Conservation (phyloP, 2,329 filamentous ascomycete genomes). For the Elsinoe ampelina region DNA sequence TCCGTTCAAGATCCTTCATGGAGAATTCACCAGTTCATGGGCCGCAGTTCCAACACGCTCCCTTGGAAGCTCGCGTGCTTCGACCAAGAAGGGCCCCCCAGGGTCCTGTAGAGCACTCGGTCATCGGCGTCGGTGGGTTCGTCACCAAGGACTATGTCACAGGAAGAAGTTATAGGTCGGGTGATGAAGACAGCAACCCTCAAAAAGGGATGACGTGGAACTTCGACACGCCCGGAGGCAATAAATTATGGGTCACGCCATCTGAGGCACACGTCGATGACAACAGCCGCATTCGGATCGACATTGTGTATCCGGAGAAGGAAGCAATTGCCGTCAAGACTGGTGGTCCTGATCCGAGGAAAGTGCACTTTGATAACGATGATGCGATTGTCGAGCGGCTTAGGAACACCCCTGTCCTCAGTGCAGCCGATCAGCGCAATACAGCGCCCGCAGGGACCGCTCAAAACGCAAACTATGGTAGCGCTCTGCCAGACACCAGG, state of each 20-base stretch:
- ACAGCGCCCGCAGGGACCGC: slow-evolving; percentile 15
- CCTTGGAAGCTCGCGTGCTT: slow-evolving; percentile 50
- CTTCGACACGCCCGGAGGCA: slow-evolving; percentile 39
- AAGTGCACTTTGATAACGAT: not conserved
- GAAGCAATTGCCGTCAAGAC: slow-evolving; percentile 27
- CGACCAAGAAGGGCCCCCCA: slow-evolving; percentile 34
- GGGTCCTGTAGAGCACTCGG: slow-evolving; percentile 26
- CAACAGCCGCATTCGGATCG: slow-evolving; percentile 35
- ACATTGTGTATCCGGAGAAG: slow-evolving; percentile 22
- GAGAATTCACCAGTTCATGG: slow-evolving; percentile 53
- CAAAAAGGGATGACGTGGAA: slow-evolving; percentile 32
- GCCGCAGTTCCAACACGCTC: slow-evolving; percentile 44
- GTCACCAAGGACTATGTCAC: slow-evolving; percentile 30
- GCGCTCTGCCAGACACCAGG: slow-evolving; percentile 20
- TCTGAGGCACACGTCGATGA: slow-evolving; percentile 38
- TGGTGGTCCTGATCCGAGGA: slow-evolving; percentile 12
- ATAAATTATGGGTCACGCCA: slow-evolving; percentile 44
- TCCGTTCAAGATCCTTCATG: slow-evolving; percentile 45
- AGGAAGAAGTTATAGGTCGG: slow-evolving; percentile 28
- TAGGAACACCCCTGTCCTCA: not conserved
- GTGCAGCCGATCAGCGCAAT: slow-evolving; percentile 21
- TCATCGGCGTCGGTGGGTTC: slow-evolving; percentile 38
- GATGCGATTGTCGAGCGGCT: not conserved
- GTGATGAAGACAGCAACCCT: slow-evolving; percentile 31
- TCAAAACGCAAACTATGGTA: slow-evolving; percentile 22